phyloP scores from a whole-genome alignment of 768 basidiomycete genomes.

The Chalciporus pseudorubinellus region DNA sequence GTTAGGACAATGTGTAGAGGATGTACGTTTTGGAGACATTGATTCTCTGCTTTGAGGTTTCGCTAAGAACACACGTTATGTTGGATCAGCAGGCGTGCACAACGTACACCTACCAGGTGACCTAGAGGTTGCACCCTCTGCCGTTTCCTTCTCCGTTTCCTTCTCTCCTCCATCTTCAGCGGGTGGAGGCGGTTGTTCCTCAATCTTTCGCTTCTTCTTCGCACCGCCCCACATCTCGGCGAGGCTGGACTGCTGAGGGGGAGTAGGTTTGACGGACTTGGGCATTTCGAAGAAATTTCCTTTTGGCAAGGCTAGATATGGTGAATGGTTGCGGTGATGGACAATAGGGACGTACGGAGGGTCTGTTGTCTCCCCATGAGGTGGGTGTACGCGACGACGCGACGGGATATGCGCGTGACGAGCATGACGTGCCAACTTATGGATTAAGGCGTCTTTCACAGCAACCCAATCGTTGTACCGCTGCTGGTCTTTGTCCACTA shows the following conservation, averaged over 20 bases:
- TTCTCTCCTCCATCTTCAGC: constrained; percentile 26
- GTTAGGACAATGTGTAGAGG: background rate
- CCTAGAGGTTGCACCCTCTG: background rate
- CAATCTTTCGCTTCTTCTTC: constrained; percentile 35
- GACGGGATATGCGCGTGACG: constrained; percentile 21
- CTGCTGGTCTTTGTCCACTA: no score
- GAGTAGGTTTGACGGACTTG: constrained; percentile 55
- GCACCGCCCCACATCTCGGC: constrained; percentile 70
- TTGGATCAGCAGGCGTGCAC: background rate
- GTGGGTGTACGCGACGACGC: constrained; percentile 7
- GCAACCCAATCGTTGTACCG: no score
- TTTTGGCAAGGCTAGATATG: constrained; percentile 24
- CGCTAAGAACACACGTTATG: constrained; percentile 19
- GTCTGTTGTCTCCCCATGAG: constrained; percentile 74
- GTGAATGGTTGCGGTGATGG: background rate
- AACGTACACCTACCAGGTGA: constrained; percentile 12
- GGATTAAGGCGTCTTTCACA: no score
- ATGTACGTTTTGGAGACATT: constrained; percentile 20
- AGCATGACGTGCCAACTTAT: no score
- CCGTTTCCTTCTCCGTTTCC: constrained; percentile 16
- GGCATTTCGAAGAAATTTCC: constrained; percentile 81
- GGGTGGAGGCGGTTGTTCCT: constrained; percentile 20
- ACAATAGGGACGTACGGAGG: constrained; percentile 44
- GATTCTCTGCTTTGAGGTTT: constrained; percentile 40
- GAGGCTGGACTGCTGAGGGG: constrained; percentile 77